Base-by-base conservation (phyloP, 2,329 filamentous ascomycete species). In the Claviceps sp. region DNA sequence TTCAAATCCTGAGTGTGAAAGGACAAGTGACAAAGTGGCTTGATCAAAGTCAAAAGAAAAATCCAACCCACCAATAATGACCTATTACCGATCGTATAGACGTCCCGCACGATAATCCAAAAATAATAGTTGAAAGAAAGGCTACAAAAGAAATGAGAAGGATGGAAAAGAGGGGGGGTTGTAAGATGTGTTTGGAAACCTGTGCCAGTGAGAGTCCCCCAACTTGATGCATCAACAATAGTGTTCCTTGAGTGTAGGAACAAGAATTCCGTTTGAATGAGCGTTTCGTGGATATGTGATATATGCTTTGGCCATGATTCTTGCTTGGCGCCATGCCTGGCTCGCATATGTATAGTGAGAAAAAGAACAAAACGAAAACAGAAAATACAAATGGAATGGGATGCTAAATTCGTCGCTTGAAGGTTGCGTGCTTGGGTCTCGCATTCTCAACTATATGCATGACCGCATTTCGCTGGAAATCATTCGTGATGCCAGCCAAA, bases 281-380 rank as follows among this genome's bases (percentile, higher is more conserved):
- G 22, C 22, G 22, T 50, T 30, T 45, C 44, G 40, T 55, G n/a
- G 38, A 48, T n/a, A 40, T 48, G 37, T 45, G 34, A 26, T 50
- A 11, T 11, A 34, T 34, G 16, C 44, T 50, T 43, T 24, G 6
- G 22, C 22, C 42, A 22, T 44, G 26, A 37, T 26, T 17, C 10
- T 34, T n/a, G 47, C 17, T 47, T 30, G 43, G 24, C 14, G 5
- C 22, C 22, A 4, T 19, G 5, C 13, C 14, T 16, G 1, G 19
- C 6, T 24, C 37, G 40, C 14, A 44, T 16, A 38, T 22, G 26
- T 22, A 5, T 8, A 11, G 30, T n/a, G 10, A 30, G 17, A n/a
- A 43, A 43, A 11, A 50, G n/a, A 40, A 50, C 17, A 34, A 10
- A 34, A 34, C 30, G 4, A 34, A 11, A 34, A 34, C 30, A 34